Evolutionary conservation across 352 stramenopile genomes (phyloP), one percentile per base, ranked within the genome.

Genomic region (Phytophthora hibernalis): DNA sequence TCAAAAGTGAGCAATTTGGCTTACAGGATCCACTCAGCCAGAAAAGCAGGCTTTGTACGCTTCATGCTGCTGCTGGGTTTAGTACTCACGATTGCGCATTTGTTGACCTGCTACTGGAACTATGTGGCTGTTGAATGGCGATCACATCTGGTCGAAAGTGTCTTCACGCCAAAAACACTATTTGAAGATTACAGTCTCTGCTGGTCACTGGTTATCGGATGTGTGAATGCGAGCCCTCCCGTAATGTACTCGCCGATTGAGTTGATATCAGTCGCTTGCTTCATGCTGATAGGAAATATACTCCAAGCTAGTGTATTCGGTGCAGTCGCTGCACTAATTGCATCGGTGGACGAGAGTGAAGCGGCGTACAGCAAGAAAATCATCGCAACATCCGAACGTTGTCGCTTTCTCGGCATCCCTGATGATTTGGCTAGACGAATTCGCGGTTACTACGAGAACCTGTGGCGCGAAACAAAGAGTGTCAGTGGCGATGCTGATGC

Each of bases 1-100:
- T 69, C 65, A n/a, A 92, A 90, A 62, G 79, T 90, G 33, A 90
- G 76, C 28, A 74, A 89, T 30, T 74, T 90, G 12, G 82, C 77
- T 4, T 66, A 78, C 2, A 70, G 60, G 13, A 65, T 92, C 4
- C 68, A 90, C 54, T 90, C 82, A 1, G 74, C 80, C 22, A 82
- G 74, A 62, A 92, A 92, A 49, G 82, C 77, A 1, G 83, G 82
- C 2, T 31, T 89, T 24, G 60, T 90, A 40, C 81, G 83, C 1
- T 83, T 92, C n/a, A 20, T 77, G 0, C 44, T 77, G 3, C 62
- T 92, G 0, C 52, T 92, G 12, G 71, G 68, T 22, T 60, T 85
- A 2, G 80, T 92, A 0, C 74, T 90, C 12, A 63, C 80, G 5
- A 79, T 89, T 47, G 79, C 70, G 22, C 83, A 90, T 50, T 54